These are phyloP conservation scores for Hansfordia pulvinata DNA, from an alignment of 2,329 filamentous ascomycete species.

Conservation along the genomic window DNA sequence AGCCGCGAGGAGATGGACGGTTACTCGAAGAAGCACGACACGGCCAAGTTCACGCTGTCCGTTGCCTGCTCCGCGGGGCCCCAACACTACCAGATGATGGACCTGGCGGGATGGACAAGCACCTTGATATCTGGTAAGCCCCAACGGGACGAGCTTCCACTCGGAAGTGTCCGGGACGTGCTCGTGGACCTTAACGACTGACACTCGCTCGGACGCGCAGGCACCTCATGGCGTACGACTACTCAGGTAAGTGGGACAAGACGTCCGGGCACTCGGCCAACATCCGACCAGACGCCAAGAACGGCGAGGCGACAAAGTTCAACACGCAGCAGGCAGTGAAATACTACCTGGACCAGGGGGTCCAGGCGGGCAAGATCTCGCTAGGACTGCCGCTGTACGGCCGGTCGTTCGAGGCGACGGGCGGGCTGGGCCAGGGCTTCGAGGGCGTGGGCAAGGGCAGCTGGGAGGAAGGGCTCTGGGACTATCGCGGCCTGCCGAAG, in stretches of 20 bases:
- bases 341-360: slow-evolving; percentile 45
- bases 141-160: neutral
- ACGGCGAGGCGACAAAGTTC: slow-evolving; percentile 50
- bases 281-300: slow-evolving; percentile 37
- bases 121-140: slow-evolving; percentile 39
- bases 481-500: slow-evolving; percentile 54
- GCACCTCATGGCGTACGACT: slow-evolving; percentile 57
- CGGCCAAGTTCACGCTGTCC: slow-evolving; percentile 32
- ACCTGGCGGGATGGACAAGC: slow-evolving; percentile 39
- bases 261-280: slow-evolving; percentile 58
- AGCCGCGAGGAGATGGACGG: slow-evolving; percentile 22
- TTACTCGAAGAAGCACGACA: slow-evolving; percentile 12
- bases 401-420: slow-evolving; percentile 56
- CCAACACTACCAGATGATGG: slow-evolving; percentile 32
- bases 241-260: slow-evolving; percentile 53
- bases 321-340: slow-evolving; percentile 51
- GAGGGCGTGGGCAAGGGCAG: slow-evolving; percentile 46
- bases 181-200: no score
- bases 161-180: no score
- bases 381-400: slow-evolving; percentile 72
- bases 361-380: slow-evolving; percentile 52
- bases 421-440: slow-evolving; percentile 51
- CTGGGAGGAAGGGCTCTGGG: slow-evolving; percentile 37
- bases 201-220: no score
- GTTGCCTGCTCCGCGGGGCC: slow-evolving; percentile 35